phyloP scores from a whole-genome alignment of 2,329 filamentous ascomycete genomes.

The Botrytis elliptica region DNA sequence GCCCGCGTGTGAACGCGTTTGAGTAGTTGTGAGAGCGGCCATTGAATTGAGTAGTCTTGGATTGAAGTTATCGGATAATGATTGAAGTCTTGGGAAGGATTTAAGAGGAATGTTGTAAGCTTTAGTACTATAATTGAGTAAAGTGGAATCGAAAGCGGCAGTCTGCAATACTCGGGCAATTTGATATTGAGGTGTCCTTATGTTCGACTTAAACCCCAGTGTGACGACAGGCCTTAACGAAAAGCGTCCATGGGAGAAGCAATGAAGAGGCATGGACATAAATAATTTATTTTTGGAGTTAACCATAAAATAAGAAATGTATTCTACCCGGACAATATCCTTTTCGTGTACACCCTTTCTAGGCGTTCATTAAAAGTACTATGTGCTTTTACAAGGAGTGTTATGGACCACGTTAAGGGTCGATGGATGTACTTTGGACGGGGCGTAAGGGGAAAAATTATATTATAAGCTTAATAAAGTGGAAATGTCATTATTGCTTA shows the following conservation, averaged over 20 bases:
- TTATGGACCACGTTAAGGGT: neutral
- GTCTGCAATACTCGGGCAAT: slow-evolving; percentile 36
- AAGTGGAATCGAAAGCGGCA: slow-evolving; percentile 30
- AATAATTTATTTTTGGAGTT: slow-evolving; percentile 19
- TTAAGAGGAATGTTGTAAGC: slow-evolving; percentile 24
- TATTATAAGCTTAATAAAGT: slow-evolving; percentile 11
- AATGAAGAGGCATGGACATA: slow-evolving; percentile 35
- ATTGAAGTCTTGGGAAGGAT: slow-evolving; percentile 33
- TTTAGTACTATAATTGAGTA: slow-evolving; percentile 28
- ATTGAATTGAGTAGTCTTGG: slow-evolving; percentile 33
- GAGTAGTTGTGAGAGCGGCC: slow-evolving; percentile 37
- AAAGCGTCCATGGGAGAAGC: slow-evolving; percentile 28
- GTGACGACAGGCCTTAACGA: slow-evolving; percentile 35
- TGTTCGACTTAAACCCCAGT: slow-evolving; percentile 33
- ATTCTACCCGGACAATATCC: neutral
- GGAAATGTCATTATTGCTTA: neutral
- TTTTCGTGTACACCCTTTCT: slow-evolving; percentile 22
- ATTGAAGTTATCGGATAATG: slow-evolving; percentile 29
- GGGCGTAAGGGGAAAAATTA: neutral
- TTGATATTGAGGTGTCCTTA: slow-evolving; percentile 40
- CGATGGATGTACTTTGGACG: neutral
- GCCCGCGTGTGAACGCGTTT: slow-evolving; percentile 46
- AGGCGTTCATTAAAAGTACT: slow-evolving; percentile 17
- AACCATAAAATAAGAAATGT: slow-evolving; percentile 2
- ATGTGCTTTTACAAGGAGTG: slow-evolving; percentile 22